Evolutionary conservation across 2,329 filamentous ascomycete species (phyloP).

Genomic region (Pseudocercospora cruenta): DNA sequence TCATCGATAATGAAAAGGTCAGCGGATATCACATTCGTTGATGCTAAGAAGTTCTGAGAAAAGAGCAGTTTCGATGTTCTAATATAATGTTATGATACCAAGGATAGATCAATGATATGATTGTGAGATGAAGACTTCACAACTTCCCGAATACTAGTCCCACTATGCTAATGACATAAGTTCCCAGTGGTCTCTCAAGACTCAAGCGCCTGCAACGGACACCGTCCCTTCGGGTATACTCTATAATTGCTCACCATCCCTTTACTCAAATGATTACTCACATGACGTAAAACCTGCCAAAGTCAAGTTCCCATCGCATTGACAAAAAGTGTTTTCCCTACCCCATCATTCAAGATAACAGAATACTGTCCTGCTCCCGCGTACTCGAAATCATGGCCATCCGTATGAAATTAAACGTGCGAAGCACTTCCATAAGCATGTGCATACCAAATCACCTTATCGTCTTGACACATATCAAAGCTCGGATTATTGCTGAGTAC

Average conservation of each 20-base stretch:
- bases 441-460: too few species aligned
- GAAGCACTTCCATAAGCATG: too few species aligned
- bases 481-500: too few species aligned
- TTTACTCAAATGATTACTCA: constrained; percentile 26
- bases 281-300: constrained; percentile 36
- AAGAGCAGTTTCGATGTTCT: neutral
- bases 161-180: too few species aligned
- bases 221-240: constrained; percentile 21
- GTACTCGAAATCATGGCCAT: too few species aligned
- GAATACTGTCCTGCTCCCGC: too few species aligned
- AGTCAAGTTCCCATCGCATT: constrained; percentile 21
- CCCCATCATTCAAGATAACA: too few species aligned
- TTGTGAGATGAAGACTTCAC: neutral
- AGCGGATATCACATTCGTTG: neutral
- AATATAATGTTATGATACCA: neutral
- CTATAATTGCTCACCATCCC: constrained; percentile 34
- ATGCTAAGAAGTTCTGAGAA: neutral
- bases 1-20: neutral
- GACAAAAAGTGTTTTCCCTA: too few species aligned
- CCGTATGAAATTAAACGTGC: too few species aligned
- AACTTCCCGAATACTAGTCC: too few species aligned
- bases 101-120: constrained; percentile 1
- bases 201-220: constrained; percentile 23
- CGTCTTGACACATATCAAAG: too few species aligned
- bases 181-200: too few species aligned